Base-by-base conservation (phyloP, 768 basidiomycete genomes). In the Paxillus involutus region DNA sequence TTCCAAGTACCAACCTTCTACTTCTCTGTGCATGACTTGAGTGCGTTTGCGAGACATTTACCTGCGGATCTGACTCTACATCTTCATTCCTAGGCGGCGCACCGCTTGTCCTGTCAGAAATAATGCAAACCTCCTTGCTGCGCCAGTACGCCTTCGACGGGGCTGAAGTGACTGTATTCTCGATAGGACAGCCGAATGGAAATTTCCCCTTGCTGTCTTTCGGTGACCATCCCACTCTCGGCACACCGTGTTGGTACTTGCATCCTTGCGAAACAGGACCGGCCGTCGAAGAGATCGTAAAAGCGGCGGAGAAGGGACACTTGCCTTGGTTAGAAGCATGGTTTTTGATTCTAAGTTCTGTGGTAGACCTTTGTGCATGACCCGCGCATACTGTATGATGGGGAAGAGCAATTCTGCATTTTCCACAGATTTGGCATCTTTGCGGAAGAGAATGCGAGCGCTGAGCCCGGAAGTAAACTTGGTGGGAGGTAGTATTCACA, bases 1-100 rank as follows among this genome's bases (percentile, higher is more conserved):
- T 96, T 88, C 65, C 82, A 80, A 62, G 90, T 91, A 2, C 94
- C 94, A 7, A 80, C 84, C 1, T 88, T 96, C 63, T 94, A 93
- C 72, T 93, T 95, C 70, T 80, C 81, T 4, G 70, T 88, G 13
- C 79, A 86, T 57, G 77, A 83, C 61, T 67, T 78, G 43, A 81
- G 93, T 94, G 64, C 67, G 91, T 86, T 47, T 49, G 44, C 19
- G 44, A 51, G 14, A 48, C 43, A 13, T 42, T 29, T 51, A 45
- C 55, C 49, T 56, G 30, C 47, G 56, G 43, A 61, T 49, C 53
- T 49, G 32, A 53, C 42, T 50, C 49, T 60, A 48, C 51, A 64
- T 54, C 50, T 56, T 30, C 9, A 43, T 53, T 43, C 55, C 21
- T 64, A 94, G 91, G 75, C 57, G 92, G 92, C 16, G 70, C 78